A percentile compares a stretch with the other conserved stretches of the same genome.
phyloP scores from a whole-genome alignment of 495 filamentous ascomycete species.

The Neurospora sp. region DNA sequence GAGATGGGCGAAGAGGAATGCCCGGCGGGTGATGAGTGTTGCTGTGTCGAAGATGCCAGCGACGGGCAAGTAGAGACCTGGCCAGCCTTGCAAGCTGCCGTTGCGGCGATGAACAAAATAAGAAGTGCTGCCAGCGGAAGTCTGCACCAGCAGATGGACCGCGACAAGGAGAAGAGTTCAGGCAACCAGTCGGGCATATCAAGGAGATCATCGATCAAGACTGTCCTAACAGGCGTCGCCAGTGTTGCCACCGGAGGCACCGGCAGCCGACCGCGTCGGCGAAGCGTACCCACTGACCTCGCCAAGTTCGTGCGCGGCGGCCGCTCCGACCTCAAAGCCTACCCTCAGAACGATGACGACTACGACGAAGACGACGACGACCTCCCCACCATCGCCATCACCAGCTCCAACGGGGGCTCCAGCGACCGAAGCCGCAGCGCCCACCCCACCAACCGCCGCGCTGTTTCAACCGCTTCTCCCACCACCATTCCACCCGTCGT shows the following conservation, averaged over 20 bases:
- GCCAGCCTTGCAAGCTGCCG: constrained; percentile 26
- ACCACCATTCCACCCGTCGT: neutral
- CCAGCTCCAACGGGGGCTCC: neutral
- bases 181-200: neutral
- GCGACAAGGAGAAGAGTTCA: neutral
- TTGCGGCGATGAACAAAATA: constrained; percentile 4
- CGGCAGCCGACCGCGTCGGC: neutral
- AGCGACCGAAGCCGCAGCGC: neutral
- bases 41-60: constrained; percentile 32
- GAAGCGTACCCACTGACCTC: constrained; percentile 16
- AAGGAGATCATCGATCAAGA: neutral
- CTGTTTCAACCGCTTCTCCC: neutral
- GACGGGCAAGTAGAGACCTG: constrained; percentile 33
- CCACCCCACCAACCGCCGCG: neutral
- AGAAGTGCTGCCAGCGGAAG: neutral
- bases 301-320: constrained; percentile 8
- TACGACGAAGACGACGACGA: constrained; percentile 8
- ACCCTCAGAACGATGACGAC: constrained; percentile 8
- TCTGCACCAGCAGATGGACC: neutral
- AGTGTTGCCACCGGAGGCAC: neutral
- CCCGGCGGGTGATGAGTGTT: constrained; percentile 39
- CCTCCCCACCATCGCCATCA: neutral
- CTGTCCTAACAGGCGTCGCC: neutral
- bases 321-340: constrained; percentile 4
- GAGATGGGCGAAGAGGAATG: constrained; percentile 35